phyloP scores from a whole-genome alignment of 75 land plant genomes.

The Pinus taeda region DNA sequence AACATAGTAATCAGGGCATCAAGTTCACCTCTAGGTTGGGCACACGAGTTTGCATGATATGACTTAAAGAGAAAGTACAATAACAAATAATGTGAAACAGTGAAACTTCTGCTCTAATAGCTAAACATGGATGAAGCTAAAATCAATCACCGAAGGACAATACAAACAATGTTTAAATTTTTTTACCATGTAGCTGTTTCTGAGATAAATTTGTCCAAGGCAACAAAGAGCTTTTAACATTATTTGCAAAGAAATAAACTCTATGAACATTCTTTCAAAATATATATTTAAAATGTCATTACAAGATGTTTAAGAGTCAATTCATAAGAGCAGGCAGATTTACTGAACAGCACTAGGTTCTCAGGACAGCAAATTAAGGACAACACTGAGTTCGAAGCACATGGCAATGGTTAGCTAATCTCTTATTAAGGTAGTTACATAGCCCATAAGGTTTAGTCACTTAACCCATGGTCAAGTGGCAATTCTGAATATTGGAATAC shows the following conservation, averaged over 20 bases:
- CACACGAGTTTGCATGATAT: background rate
- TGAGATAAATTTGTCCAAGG: background rate
- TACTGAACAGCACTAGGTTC: background rate
- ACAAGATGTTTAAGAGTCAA: background rate
- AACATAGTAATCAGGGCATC: slow-evolving; percentile 1
- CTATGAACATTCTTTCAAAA: background rate
- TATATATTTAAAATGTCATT: background rate
- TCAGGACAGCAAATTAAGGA: background rate
- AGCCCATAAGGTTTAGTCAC: background rate
- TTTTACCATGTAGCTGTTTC: background rate
- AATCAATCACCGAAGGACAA: background rate
- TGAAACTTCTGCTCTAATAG: background rate
- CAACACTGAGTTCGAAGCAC: background rate
- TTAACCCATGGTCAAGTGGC: no score
- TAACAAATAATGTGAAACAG: background rate
- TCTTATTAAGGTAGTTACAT: background rate
- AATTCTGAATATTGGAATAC: background rate
- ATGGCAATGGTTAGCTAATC: background rate
- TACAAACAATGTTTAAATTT: background rate
- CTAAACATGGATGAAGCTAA: background rate
- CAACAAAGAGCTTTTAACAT: background rate
- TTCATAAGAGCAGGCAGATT: background rate
- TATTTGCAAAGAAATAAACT: background rate
- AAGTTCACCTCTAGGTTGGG: no score
- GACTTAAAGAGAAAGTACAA: background rate